phyloP scores from a whole-genome alignment of 2,329 filamentous ascomycete genomes.

The Cladosporium sp. region DNA sequence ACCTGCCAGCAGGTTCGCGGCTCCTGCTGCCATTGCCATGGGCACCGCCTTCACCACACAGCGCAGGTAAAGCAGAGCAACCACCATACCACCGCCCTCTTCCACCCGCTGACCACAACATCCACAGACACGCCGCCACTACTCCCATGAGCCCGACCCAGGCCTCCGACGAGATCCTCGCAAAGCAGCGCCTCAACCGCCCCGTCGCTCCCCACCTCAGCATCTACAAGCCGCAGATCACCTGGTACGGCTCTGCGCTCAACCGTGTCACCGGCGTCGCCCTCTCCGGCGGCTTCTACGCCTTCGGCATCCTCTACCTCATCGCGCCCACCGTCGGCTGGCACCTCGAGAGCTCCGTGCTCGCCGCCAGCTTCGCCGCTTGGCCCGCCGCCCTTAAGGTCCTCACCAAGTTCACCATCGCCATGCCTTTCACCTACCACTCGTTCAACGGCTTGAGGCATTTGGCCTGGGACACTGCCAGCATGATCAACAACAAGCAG shows the following conservation, averaged over 20 bases:
- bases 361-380: slow-evolving; percentile 66
- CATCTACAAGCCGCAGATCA: slow-evolving; percentile 86
- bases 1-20: slow-evolving; percentile 49
- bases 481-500: slow-evolving; percentile 63
- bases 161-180: slow-evolving; percentile 65
- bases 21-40: slow-evolving; percentile 46
- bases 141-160: slow-evolving; percentile 8
- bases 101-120: slow-evolving; percentile 5
- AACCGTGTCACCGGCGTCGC: slow-evolving; percentile 81
- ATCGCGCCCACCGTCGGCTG: slow-evolving; percentile 73
- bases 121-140: slow-evolving; percentile 54
- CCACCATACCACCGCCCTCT: slow-evolving; percentile 24
- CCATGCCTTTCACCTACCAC: slow-evolving; percentile 70
- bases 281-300: slow-evolving; percentile 74
- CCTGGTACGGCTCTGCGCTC: slow-evolving; percentile 74
- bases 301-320: slow-evolving; percentile 80
- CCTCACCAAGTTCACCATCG: slow-evolving; percentile 59
- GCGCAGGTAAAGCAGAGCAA: slow-evolving; percentile 47
- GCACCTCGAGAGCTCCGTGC: slow-evolving; percentile 65
- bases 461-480: slow-evolving; percentile 69
- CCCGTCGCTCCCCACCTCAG: slow-evolving; percentile 81
- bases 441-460: slow-evolving; percentile 69
- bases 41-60: slow-evolving; percentile 46
- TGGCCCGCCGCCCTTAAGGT: slow-evolving; percentile 63
- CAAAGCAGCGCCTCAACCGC: slow-evolving; percentile 75